These are phyloP conservation scores for Rhodosporidiobolus sp. DNA, from an alignment of 768 basidiomycete genomes.

Conservation along the genomic window DNA sequence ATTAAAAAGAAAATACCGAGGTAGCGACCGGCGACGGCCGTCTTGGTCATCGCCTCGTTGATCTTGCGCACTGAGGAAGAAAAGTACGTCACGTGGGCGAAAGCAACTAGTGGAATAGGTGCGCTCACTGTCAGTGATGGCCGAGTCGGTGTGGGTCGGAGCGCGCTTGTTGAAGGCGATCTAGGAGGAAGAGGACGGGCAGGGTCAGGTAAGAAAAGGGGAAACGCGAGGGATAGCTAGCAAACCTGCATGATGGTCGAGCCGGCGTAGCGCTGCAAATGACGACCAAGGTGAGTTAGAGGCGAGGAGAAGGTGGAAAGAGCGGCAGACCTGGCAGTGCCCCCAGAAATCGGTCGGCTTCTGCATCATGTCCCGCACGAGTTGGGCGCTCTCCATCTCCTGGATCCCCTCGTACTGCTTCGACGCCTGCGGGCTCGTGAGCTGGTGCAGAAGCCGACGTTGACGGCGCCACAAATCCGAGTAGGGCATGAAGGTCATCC, in stretches of 20 bases:
- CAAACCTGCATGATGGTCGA: constrained; percentile 8
- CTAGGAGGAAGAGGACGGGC: constrained; percentile 1
- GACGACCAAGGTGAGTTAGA: neutral
- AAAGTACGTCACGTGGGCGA: neutral
- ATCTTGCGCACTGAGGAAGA: constrained; percentile 13
- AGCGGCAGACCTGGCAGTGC: constrained; percentile 33
- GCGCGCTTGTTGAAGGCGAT: constrained; percentile 44
- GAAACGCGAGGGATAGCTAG: no score
- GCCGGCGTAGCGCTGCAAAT: neutral
- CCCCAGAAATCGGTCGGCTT: constrained; percentile 38
- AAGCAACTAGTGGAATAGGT: no score
- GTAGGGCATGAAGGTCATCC: constrained; percentile 44
- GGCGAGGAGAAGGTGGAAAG: neutral
- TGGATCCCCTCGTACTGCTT: constrained; percentile 43
- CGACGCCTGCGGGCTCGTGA: constrained; percentile 37
- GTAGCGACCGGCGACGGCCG: constrained; percentile 42
- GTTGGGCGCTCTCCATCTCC: constrained; percentile 35
- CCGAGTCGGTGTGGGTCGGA: constrained; percentile 32
- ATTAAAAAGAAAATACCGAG: neutral
- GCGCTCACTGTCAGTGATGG: constrained; percentile 27
- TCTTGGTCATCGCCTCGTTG: constrained; percentile 42
- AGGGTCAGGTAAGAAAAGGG: no score
- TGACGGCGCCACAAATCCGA: constrained; percentile 39
- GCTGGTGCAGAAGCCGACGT: constrained; percentile 39
- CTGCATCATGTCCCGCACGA: constrained; percentile 38